Evolutionary conservation across 192 early-diverging fungal species (phyloP), one percentile per base, ranked within the genome.

Genomic region (Coemansia sp.): DNA sequence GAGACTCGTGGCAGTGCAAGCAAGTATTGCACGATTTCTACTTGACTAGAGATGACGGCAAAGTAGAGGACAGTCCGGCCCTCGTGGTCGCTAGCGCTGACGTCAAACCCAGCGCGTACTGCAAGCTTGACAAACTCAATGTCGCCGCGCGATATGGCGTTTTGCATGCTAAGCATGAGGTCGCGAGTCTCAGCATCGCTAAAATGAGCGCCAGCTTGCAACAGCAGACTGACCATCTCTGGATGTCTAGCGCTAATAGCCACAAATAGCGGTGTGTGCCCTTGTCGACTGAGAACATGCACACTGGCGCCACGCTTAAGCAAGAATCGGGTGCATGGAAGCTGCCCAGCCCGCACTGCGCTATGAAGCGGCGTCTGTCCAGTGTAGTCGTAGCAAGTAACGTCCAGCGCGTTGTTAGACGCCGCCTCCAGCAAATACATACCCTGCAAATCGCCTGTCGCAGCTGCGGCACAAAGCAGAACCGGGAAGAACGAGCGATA

Each of bases 261-360:
- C 67, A 95, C 90, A 72, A 87, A 95, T 7, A 99, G 74, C 2
- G 96, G 94, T 5, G 94, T 95, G 67, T 95, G 96, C 0, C 95
- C 94, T 50, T 88, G 86, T 36, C 90, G 84, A 81, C 98, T 96
- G 5, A 95, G 87, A 23, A 90, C 83, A 73, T 99, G 96, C 19
- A 98, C 92, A 36, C 91, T 93, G 5, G 95, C 94, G 3, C 98
- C 98, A 66, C 91, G 87, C 31, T 81, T 74, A 5, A 98, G 72
- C 53, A 98, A 67, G 55, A 91, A 94, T 41, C 91, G 85, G 0
- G 93, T 91, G 9, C 90, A 87, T 4, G 85, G 82, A 5, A 90
- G 69, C 64, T 95, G 89, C 17, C 92, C 91, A 27, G 91, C 89
- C 17, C 87, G 78, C 41, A 90, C 90, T 1, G 96, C 96, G 42